These are phyloP conservation scores for Rhamnella rubrinervis DNA, from an alignment of 331 rosid species.

Conservation along the genomic window DNA sequence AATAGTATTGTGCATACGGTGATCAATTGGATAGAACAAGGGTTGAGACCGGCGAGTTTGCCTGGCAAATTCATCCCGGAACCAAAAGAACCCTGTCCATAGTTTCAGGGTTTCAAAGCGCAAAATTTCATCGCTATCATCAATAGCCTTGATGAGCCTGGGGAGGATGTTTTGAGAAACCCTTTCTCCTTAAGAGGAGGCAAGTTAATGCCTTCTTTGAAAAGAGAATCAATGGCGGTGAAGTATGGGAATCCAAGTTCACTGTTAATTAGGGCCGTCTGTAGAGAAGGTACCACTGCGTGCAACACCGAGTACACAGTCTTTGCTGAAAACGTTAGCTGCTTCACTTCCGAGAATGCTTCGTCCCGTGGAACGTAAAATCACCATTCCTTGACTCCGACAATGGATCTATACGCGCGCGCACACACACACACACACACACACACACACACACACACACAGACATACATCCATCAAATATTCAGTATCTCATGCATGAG, in stretches of 20 bases:
- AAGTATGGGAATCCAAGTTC: slow-evolving; percentile 52
- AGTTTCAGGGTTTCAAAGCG: slow-evolving; percentile 54
- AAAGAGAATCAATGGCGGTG: slow-evolving; percentile 62
- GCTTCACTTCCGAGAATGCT: slow-evolving; percentile 65
- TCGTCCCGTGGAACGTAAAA: slow-evolving; percentile 83
- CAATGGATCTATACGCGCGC: slow-evolving; percentile 35
- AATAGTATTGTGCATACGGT: slow-evolving; percentile 38
- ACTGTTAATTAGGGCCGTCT: slow-evolving; percentile 15
- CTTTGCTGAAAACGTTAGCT: slow-evolving; percentile 44
- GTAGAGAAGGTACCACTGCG: slow-evolving; percentile 49
- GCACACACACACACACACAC: too few relatives aligned
- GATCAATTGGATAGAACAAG: slow-evolving; percentile 60
- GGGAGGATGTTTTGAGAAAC: slow-evolving; percentile 42
- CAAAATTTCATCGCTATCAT: slow-evolving; percentile 37
- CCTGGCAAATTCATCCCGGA: slow-evolving; percentile 77
- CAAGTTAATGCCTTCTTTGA: slow-evolving; percentile 50
- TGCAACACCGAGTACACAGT: slow-evolving; percentile 49
- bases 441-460: too few relatives aligned
- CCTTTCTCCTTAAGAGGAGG: slow-evolving; percentile 33
- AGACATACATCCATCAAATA: too few relatives aligned
- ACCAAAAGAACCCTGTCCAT: slow-evolving; percentile 77
- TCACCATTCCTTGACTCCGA: slow-evolving; percentile 45
- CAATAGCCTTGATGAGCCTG: slow-evolving; percentile 44
- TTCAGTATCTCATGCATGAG: too few relatives aligned
- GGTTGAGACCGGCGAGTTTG: slow-evolving; percentile 96